Base-by-base conservation (phyloP, 2,329 filamentous ascomycete genomes). In the Pseudogymnoascus destructans region DNA sequence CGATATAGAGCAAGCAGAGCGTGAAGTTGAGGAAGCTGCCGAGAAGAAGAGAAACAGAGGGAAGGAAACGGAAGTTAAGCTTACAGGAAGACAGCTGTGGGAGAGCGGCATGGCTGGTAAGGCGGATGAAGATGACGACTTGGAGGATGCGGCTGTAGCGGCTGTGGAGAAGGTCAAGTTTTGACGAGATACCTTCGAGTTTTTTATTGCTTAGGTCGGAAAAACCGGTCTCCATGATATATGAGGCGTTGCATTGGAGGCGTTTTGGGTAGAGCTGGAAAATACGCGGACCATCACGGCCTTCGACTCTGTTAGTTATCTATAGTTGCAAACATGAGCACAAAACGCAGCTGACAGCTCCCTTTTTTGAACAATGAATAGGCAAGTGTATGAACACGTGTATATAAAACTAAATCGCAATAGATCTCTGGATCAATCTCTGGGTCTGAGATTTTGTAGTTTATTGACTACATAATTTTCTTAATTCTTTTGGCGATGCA, bases 21-120 rank as follows among this genome's bases (percentile, higher is more conserved):
- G 87, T 70, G 89, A 92, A 68, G 80, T 79, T 63, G 87, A 92
- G 65, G 81, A 87, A 63, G 76, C 84, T 32, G 89, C 91, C 55
- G 91, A 95, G 73, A 81, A 89, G 73, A 90, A 88, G 73, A 86
- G 89, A 74, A 82, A 84, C 15, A 85, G 77, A 66, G 77, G 82
- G 60, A 93, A 89, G 76, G 87, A 88, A 61, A 82, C 87, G 13
- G 79, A 84, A 36, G 80, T 77, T 66, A 84, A 78, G 67, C 72
- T 91, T 64, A 85, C 87, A 1, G 88, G 87, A 15, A 84, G 75
- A 67, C 85, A 92, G 68, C 75, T 92, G 35, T 92, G 87, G 86
- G 86, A 91, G 75, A 78, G 78, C 56, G 87, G 87, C 25, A 71
- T 91, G 66, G 86, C 74, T 56, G 77, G 81, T 54, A 87, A 84